Base-by-base conservation (phyloP, 108 stramenopile species). In the Cyclotella kingstonii region DNA sequence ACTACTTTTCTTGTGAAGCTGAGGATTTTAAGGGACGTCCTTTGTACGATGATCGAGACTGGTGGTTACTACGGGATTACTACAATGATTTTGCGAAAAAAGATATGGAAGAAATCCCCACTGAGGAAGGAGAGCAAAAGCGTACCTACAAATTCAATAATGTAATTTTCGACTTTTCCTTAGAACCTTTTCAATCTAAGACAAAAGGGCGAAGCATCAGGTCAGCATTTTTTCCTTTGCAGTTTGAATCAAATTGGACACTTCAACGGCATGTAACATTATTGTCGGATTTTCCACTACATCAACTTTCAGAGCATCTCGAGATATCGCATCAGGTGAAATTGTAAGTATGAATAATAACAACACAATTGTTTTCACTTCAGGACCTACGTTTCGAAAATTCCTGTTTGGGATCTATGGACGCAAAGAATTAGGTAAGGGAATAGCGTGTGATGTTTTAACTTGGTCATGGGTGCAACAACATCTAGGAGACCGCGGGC, bases 391-490 rank as follows among this genome's bases (percentile, higher is more conserved):
- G 18, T 29, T 57, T 28, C 56, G 56, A 26, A 57, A 42, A 29
- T 57, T 57, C 15, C 41, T 57, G 23, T 42, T 57, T 42, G 42
- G 26, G 14, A 57, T 57, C 10, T 42, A 42, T 57, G 40, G 30
- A 12, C 41, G 23, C 10, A 11, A 21, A n/a, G 39, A 56, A 40
- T 38, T 46, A 11, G 45, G 23, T 18, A 9, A 36, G 29, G 55
- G 55, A 12, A 56, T 30, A 22, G 36, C 39, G 0, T 56, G 55
- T 41, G 55, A 56, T 42, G 39, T 56, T 5, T 25, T 56, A 23
- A 56, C 23, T 22, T 56, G 55, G 55, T 38, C 55, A 12, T 56
- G 55, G 55, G 19, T 40, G 2, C 55, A 56, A 22, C 23, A 56
- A 22, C n/a, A 22, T 21, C 10, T 8, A 1, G 9, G 23, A 10